A percentile compares a stretch with the other conserved stretches of the same genome.
Conservation (phyloP, 164 flowering plant genomes). For the Piper betle region DNA sequence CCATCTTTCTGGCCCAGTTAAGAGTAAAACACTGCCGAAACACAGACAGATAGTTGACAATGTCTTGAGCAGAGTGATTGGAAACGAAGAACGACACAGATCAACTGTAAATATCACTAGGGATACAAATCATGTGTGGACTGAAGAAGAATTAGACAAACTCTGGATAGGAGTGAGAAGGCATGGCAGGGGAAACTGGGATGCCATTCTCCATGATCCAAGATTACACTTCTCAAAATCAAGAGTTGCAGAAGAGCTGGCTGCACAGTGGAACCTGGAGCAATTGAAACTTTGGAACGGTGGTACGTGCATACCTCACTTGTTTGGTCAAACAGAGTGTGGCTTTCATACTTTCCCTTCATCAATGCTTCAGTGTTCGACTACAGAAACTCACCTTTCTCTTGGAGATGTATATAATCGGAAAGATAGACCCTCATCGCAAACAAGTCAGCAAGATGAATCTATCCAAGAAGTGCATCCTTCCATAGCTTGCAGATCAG, state of each 20-base stretch:
- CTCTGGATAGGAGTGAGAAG: slow-evolving; percentile 74
- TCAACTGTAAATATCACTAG: slow-evolving; percentile 13
- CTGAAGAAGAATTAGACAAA: slow-evolving; percentile 56
- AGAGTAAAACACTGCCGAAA: slow-evolving; percentile 10
- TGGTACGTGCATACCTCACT: neutral
- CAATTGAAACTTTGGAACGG: slow-evolving; percentile 22
- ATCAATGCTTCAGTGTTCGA: slow-evolving; percentile 3
- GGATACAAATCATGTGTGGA: slow-evolving; percentile 23
- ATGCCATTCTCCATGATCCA: slow-evolving; percentile 43
- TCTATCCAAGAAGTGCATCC: slow-evolving; percentile 7
- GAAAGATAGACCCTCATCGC: neutral
- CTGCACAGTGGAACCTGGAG: slow-evolving; percentile 45
- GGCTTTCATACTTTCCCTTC: slow-evolving; percentile 1
- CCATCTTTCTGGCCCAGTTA: slow-evolving; percentile 11
- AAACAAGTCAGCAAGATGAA: slow-evolving; percentile 8
- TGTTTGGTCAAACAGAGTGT: neutral
- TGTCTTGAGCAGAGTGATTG: slow-evolving; percentile 19
- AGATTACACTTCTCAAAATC: slow-evolving; percentile 34
- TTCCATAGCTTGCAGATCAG: neutral
- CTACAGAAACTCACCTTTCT: slow-evolving; percentile 29
- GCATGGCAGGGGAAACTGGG: slow-evolving; percentile 57
- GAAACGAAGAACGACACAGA: slow-evolving; percentile 12
- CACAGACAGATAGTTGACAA: slow-evolving; percentile 42
- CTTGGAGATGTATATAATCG: slow-evolving; percentile 26
- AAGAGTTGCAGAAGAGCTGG: slow-evolving; percentile 35